Base-by-base conservation (phyloP, 345 rosid species). In the Eucalyptus marginata region DNA sequence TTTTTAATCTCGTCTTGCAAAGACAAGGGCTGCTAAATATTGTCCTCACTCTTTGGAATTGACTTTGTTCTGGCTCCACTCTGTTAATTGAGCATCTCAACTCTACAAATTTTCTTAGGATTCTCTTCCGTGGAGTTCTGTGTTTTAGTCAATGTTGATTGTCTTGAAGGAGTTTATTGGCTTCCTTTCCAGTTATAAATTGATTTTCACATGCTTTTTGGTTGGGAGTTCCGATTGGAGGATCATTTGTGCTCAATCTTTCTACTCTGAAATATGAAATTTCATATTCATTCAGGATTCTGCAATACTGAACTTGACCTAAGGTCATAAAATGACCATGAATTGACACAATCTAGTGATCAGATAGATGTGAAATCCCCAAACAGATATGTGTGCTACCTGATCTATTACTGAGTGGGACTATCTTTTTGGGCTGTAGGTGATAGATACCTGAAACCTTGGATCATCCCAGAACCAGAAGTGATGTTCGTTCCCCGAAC, bases 391-490 rank as follows among this genome's bases (percentile, higher is more conserved):
- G 83, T 71, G 62, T 76, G 43, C 84, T 71, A 71, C 68, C 40
- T 59, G 87, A 52, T 71, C 1, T 8, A 71, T 36, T 71, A 24
- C 83, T 36, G 83, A 71, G 33, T 83, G 17, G 15, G 68, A 43
- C 17, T 29, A 71, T 91, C 88, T 79, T 88, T 31, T 27, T 88
- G 86, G 79, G 46, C 76, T 93, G 92, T 94, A 97, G 99, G 99
- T 88, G 99, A 98, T 91, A 94, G 97, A 92, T 98, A 96, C 89
- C 91, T 98, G 92, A 97, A 98, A 89, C 99, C 99, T 14, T 97
- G 98, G 94, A 97, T 98, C 83, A 98, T 98, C 85, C 98, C 99
- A 3, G 98, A 97, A 29, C 99, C 98, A 25, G 99, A 98, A 94
- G 99, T 98, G 86, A 92, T 89, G 93, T 94, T 98, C 64, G 88